These are phyloP conservation scores for Backusella circina DNA, from an alignment of 192 early-diverging fungal species.

Conservation along the genomic window DNA sequence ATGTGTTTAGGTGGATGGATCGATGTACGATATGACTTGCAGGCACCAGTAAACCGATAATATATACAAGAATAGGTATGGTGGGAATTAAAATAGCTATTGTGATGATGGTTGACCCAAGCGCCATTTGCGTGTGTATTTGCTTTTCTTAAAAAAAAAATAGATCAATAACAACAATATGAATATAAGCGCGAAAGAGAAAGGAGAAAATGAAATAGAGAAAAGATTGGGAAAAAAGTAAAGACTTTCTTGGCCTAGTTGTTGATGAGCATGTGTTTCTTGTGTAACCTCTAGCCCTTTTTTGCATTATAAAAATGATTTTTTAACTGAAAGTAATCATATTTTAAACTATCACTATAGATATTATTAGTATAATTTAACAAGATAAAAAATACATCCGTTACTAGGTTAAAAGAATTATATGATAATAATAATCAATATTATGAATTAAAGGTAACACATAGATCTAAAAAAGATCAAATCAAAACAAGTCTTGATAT, in stretches of 20 bases:
- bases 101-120: not conserved
- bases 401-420: too few species aligned
- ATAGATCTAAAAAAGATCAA: too few species aligned
- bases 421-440: too few species aligned
- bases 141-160: not conserved
- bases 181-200: not conserved
- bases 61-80: constrained; percentile 22
- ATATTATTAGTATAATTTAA: too few species aligned
- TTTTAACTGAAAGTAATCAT: not conserved
- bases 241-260: not conserved
- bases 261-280: not conserved
- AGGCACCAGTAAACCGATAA: constrained; percentile 22
- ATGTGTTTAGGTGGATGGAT: constrained; percentile 6
- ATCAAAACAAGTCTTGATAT: too few species aligned
- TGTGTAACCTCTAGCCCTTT: not conserved
- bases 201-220: not conserved
- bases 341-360: too few species aligned
- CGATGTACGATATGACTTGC: constrained; percentile 23
- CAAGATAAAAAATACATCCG: too few species aligned
- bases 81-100: constrained; percentile 8
- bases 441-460: too few species aligned
- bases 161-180: not conserved
- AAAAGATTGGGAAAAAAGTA: not conserved
- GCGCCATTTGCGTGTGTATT: not conserved
- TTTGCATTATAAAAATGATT: not conserved